Base-by-base conservation (phyloP, 2,329 filamentous ascomycete genomes). In the Thielaviopsis ethacetica region DNA sequence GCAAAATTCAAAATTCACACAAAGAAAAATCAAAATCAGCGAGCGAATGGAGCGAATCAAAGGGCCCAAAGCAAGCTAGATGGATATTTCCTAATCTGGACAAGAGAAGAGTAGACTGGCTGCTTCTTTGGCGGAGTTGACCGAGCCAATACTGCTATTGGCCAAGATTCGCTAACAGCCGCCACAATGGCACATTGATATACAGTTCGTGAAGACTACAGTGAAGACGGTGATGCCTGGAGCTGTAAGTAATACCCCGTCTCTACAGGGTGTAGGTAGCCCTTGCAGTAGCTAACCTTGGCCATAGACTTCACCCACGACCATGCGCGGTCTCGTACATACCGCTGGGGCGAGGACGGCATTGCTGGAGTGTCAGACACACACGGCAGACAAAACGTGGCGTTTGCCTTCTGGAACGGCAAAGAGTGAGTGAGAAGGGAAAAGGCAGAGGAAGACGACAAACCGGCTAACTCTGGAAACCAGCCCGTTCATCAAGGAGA, bases 331-430 rank as follows among this genome's bases (percentile, higher is more conserved):
- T 91, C 87, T 62, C 83, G 91, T 71, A 82, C 89, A 62, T 97
- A 91, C 70, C 82, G 91, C 67, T 97, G 91, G 91, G 91, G 91
- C 62, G 91, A 97, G 69, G 91, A 97, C 69, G 91, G 91, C 63
- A 97, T 97, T 72, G 90, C 91, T 59, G 91, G 91, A 68, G 90
- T 97, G 27, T 95, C 73, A 63, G 91, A 96, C 70, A 89, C 88
- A 17, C 91, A 97, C 69, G 90, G 90, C 62, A 74, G 86, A 58
- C 87, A 95, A 72, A 95, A 97, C 71, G 86, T 97, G 70, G 88
- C 87, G 3, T 96, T 97, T 76, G 83, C 89, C 57, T 97, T 97
- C 71, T 97, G 91, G 91, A 97, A 97, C 69, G 91, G 90, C 71
- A 83, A 96, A 75, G 91, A 97, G 90, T 95, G 64, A 57, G 71